Evolutionary conservation across 2,329 filamentous ascomycete genomes (phyloP), one percentile per base, ranked within the genome.

Genomic region (Leptosphaerulina australis): DNA sequence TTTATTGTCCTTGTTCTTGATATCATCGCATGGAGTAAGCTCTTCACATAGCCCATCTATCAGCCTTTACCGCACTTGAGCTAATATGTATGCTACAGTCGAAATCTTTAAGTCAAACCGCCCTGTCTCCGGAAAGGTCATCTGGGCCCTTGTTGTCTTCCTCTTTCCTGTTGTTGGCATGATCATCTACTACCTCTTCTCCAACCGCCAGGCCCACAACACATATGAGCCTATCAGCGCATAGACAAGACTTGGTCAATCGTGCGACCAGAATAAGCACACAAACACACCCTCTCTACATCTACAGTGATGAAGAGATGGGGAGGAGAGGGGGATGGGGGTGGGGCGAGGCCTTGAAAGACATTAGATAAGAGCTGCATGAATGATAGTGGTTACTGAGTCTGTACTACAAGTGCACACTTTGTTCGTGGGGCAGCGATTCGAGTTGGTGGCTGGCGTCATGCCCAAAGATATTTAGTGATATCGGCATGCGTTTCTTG

Each of bases 21-120:
- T 57, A 80, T 87, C 29, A 79, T 87, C 25, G 82, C 84, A 29
- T 85, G 81, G 67, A 78, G 84, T 87, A 76, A 21, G 83, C 76
- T 9, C 3, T 36, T 9, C n/a, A n/a, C 10, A 14, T 18, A 2
- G 14, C 17, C 35, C 12, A 7, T 26, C 9, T 31, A 25, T 26
- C 3, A 14, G 12, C 44, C 5, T 29, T 8, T 5, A n/a, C 5
- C 29, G 31, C 12, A 17, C 22, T 7, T 33, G 14, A 28, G 56
- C 60, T 69, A 47, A 68, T 55, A 28, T 36, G 18, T 26, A 36
- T 49, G 14, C 33, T 55, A 15, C 56, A 87, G 84, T 86, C 60
- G 84, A 87, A 72, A 80, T 87, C 57, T 73, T 87, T 49, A 82
- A 86, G 70, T 86, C 83, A 30, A 84, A 81, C 70, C 83, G 84